Conservation (phyloP, 108 stramenopile genomes). For the Aurantiochytrium sp. region DNA sequence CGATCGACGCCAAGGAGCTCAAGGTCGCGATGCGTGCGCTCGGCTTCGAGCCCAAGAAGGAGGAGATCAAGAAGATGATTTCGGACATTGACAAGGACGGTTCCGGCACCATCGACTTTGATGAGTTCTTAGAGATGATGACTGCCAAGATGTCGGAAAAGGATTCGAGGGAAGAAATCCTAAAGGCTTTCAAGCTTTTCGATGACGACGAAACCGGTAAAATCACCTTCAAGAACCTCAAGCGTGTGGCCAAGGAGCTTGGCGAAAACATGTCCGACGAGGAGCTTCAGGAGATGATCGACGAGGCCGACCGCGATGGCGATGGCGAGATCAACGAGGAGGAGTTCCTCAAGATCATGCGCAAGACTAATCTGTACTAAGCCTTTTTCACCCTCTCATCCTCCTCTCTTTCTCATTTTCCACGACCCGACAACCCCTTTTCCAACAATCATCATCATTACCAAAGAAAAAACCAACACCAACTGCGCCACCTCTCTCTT, state of each 20-base stretch:
- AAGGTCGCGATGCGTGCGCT: slow-evolving; percentile 81
- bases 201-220: slow-evolving; percentile 79
- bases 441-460: too few species aligned
- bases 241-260: slow-evolving; percentile 77
- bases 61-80: slow-evolving; percentile 77
- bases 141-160: slow-evolving; percentile 61
- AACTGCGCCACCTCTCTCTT: too few species aligned
- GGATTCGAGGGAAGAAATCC: slow-evolving; percentile 67
- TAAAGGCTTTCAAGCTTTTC: slow-evolving; percentile 74
- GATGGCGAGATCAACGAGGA: slow-evolving; percentile 66
- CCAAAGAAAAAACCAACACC: too few species aligned
- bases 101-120: slow-evolving; percentile 71
- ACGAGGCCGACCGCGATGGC: slow-evolving; percentile 63
- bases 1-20: slow-evolving; percentile 78
- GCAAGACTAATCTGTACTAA: slow-evolving; percentile 44
- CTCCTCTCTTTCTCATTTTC: too few species aligned
- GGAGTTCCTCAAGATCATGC: slow-evolving; percentile 78
- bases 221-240: slow-evolving; percentile 73
- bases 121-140: slow-evolving; percentile 71
- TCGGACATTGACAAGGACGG: slow-evolving; percentile 72
- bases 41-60: slow-evolving; percentile 77
- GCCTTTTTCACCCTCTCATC: not conserved
- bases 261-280: slow-evolving; percentile 79
- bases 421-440: too few species aligned
- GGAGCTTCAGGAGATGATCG: slow-evolving; percentile 80